Evolutionary conservation across 805 yeast species (phyloP).

Genomic region (Schwanniomyces pseudopolymorphus): DNA sequence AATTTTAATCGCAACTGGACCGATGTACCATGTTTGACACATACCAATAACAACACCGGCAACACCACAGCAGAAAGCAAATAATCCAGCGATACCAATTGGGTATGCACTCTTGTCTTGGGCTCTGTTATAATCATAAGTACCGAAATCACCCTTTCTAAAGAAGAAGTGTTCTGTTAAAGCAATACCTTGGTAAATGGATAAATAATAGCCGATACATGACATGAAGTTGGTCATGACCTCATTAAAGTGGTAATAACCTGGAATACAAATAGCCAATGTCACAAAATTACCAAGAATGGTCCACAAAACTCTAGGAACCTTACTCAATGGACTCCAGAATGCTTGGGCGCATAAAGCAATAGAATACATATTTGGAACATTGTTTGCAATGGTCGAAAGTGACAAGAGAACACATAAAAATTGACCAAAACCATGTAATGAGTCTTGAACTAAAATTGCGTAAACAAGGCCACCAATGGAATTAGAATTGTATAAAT

Average conservation of each 20-base stretch:
- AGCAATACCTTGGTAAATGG: constrained; percentile 75
- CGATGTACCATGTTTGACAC: constrained; percentile 84
- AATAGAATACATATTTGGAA: constrained; percentile 92
- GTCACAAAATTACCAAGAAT: constrained; percentile 69
- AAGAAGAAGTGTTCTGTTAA: constrained; percentile 80
- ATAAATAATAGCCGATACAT: constrained; percentile 86
- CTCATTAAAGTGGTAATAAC: constrained; percentile 66
- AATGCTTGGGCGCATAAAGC: constrained; percentile 84
- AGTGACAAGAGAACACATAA: constrained; percentile 81
- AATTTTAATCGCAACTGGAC: constrained; percentile 61
- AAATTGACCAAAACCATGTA: constrained; percentile 88
- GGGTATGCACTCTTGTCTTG: constrained; percentile 61
- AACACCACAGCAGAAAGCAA: constrained; percentile 78
- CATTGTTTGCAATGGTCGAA: constrained; percentile 86
- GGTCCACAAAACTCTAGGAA: constrained; percentile 87
- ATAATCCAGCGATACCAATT: constrained; percentile 74
- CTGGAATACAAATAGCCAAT: constrained; percentile 87
- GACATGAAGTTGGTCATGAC: constrained; percentile 89
- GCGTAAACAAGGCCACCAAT: constrained; percentile 82
- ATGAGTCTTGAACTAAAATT: constrained; percentile 72
- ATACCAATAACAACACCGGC: constrained; percentile 88
- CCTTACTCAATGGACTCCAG: constrained; percentile 68
- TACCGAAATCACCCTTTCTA: constrained; percentile 57
- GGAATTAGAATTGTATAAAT: constrained; percentile 25
- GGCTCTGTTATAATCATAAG: constrained; percentile 65